Percentiles rank a stretch among this genome's conserved stretches.
Evolutionary conservation across 441 rosid genomes (phyloP).

Genomic region (Erodium trifolium): DNA sequence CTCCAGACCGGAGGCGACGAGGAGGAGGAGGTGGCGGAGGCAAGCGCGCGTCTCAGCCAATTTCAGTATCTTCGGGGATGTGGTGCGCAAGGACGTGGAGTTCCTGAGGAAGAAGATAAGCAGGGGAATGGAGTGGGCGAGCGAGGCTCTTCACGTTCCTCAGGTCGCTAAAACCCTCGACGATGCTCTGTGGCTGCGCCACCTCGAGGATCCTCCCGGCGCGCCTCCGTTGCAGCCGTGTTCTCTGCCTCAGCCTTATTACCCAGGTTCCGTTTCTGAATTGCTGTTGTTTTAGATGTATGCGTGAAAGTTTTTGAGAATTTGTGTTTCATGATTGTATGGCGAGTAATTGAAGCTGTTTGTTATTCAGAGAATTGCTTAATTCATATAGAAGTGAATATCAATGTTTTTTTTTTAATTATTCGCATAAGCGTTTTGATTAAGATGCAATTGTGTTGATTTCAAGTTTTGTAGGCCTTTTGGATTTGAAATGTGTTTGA

Average conservation of each 20-base stretch:
- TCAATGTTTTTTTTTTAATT: background rate
- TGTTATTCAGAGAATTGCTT: background rate
- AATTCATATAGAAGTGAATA: background rate
- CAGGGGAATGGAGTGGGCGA: conserved; percentile 65
- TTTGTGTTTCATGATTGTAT: background rate
- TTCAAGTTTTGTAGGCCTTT: background rate
- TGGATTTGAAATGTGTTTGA: background rate
- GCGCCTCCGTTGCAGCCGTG: conserved; percentile 32
- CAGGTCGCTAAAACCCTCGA: conserved; percentile 49
- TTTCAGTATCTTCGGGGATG: conserved; percentile 51
- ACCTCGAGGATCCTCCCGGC: conserved; percentile 50
- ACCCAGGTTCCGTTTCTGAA: conserved; percentile 44
- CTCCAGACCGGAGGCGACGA: conserved; percentile 29
- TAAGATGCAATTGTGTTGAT: background rate
- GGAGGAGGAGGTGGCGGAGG: conserved; percentile 24
- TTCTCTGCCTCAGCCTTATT: conserved; percentile 64
- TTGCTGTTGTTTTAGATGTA: background rate
- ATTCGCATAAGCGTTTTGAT: background rate
- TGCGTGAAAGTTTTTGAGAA: background rate
- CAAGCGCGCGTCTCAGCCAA: conserved; percentile 36
- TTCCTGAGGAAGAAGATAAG: conserved; percentile 48
- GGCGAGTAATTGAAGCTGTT: background rate
- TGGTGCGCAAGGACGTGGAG: conserved; percentile 52
- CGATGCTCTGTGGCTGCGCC: conserved; percentile 64
- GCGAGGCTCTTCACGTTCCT: conserved; percentile 48